phyloP scores from a whole-genome alignment of 2,329 filamentous ascomycete species.

The Epichloe hybrida region DNA sequence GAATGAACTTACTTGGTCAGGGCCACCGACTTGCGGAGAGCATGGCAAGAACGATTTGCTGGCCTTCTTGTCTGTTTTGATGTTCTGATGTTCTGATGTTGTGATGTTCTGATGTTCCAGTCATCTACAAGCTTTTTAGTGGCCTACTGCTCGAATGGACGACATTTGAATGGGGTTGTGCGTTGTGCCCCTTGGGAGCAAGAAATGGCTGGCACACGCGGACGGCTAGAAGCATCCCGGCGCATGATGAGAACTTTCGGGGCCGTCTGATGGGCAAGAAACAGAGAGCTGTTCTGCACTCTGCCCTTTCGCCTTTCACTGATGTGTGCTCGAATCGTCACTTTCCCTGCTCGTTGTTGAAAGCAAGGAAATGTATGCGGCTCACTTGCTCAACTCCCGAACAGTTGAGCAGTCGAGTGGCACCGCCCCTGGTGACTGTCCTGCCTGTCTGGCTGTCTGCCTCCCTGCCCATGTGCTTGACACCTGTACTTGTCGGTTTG shows the following conservation, averaged over 20 bases:
- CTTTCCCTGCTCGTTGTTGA: not conserved
- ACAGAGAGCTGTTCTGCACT: not conserved
- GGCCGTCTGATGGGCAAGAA: not conserved
- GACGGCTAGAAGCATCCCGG: slow-evolving; percentile 3
- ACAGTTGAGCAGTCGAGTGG: not conserved
- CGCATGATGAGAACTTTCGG: not conserved
- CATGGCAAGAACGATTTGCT: too few species aligned
- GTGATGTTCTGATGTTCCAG: not conserved
- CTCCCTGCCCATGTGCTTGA: not conserved
- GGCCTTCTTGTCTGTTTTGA: not conserved
- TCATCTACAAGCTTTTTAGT: not conserved
- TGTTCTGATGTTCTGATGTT: not conserved
- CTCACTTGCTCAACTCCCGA: too few species aligned
- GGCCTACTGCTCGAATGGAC: not conserved
- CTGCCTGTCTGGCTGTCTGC: not conserved
- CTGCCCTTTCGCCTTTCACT: not conserved
- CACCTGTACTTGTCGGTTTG: not conserved
- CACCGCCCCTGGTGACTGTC: not conserved
- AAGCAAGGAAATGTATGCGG: not conserved
- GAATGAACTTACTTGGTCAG: not conserved
- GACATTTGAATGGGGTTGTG: not conserved
- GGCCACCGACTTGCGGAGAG: not conserved
- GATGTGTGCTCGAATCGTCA: not conserved
- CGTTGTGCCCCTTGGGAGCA: not conserved
- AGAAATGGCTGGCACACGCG: not conserved